Evolutionary conservation across 805 yeast genomes (phyloP).

Genomic region (Candida germanica): DNA sequence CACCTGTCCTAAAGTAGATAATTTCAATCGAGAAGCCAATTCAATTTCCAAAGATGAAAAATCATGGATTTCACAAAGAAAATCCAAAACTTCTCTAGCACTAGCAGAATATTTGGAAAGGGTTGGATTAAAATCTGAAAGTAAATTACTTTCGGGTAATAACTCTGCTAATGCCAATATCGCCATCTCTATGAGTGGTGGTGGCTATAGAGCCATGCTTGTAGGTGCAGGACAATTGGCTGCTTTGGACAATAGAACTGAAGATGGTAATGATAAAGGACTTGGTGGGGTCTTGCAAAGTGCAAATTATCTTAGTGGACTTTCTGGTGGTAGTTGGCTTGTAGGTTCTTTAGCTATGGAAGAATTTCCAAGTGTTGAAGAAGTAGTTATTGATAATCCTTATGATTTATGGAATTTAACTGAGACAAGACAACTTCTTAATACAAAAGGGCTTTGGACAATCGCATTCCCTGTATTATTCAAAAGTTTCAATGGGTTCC

Average conservation of each 20-base stretch:
- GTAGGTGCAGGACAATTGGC: conserved; percentile 80
- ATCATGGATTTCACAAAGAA: conserved; percentile 23
- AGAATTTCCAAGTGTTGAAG: conserved; percentile 70
- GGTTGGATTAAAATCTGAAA: conserved; percentile 18
- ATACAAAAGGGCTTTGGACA: conserved; percentile 17
- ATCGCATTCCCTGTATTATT: conserved; percentile 19
- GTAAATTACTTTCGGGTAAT: conserved; percentile 18
- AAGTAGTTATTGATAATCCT: conserved; percentile 38
- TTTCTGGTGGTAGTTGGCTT: conserved; percentile 86
- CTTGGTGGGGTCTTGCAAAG: conserved; percentile 74
- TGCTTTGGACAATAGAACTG: conserved; percentile 74
- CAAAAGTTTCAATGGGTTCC: conserved; percentile 22
- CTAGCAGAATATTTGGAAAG: conserved; percentile 20
- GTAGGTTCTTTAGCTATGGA: conserved; percentile 66
- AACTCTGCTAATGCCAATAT: conserved; percentile 18
- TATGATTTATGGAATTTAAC: conserved; percentile 37
- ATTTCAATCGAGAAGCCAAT: conserved; percentile 24
- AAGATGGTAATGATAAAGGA: conserved; percentile 45
- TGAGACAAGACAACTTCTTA: conserved; percentile 24
- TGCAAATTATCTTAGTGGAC: conserved; percentile 68
- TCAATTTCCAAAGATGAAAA: conserved; percentile 22
- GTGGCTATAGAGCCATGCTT: conserved; percentile 49
- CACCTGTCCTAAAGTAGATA: conserved; percentile 22
- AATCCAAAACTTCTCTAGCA: conserved; percentile 21
- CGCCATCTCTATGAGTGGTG: conserved; percentile 40